Conservation (phyloP, 805 yeast genomes). For the Hanseniaspora lachancei region DNA sequence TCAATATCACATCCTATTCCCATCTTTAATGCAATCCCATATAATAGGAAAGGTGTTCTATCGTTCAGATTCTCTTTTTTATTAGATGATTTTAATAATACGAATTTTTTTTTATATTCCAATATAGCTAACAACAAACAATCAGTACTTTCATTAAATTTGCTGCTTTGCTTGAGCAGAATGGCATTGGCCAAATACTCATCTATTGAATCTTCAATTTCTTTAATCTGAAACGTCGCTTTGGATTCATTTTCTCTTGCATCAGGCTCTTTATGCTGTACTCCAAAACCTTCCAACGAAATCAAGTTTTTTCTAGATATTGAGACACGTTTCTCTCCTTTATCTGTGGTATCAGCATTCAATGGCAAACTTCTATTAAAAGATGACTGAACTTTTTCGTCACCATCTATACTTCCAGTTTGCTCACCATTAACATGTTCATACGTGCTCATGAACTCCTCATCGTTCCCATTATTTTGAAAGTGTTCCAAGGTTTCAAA, state of each 20-base stretch:
- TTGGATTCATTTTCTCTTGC: neutral
- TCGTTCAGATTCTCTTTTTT: slow-evolving; percentile 29
- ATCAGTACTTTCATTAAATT: slow-evolving; percentile 54
- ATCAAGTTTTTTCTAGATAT: slow-evolving; percentile 2
- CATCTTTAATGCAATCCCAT: slow-evolving; percentile 50
- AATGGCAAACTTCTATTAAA: neutral
- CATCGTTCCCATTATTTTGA: slow-evolving; percentile 10
- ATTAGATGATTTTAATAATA: neutral
- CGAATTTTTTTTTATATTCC: slow-evolving; percentile 16
- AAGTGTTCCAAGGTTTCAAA: slow-evolving; percentile 4
- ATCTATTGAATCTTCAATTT: neutral
- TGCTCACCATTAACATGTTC: neutral
- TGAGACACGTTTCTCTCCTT: neutral
- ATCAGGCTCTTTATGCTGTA: neutral
- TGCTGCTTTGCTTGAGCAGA: slow-evolving; percentile 42
- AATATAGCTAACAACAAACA: slow-evolving; percentile 54
- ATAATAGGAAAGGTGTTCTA: slow-evolving; percentile 53
- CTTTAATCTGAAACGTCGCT: neutral
- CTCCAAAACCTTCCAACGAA: neutral
- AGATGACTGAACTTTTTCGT: neutral
- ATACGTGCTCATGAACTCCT: neutral
- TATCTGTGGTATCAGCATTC: neutral
- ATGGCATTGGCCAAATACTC: slow-evolving; percentile 27
- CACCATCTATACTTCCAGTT: neutral
- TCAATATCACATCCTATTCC: slow-evolving; percentile 59